phyloP scores from a whole-genome alignment of 2,329 filamentous ascomycete species.

The Hypocrella siamensis region DNA sequence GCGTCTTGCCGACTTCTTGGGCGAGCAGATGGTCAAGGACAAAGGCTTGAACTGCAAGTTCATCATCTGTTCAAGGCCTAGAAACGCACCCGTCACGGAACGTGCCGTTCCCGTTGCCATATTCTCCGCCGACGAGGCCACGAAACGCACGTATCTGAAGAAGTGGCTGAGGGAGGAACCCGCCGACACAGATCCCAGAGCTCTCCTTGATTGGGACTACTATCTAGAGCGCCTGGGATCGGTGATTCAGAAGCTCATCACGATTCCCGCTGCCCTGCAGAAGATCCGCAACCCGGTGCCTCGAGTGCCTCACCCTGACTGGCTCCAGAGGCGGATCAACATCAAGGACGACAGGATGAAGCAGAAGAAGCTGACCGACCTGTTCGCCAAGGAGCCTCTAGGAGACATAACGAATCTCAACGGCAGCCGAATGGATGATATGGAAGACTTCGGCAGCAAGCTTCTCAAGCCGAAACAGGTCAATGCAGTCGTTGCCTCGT shows the following conservation, averaged over 20 bases:
- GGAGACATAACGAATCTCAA: conserved; percentile 56
- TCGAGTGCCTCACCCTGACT: conserved; percentile 85
- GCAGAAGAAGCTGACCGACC: conserved; percentile 94
- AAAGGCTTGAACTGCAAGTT: conserved; percentile 99
- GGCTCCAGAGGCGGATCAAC: conserved; percentile 86
- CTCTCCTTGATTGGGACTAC: conserved; percentile 91
- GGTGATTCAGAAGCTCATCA: conserved; percentile 97
- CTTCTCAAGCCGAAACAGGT: conserved; percentile 50
- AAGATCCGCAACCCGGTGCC: conserved; percentile 92
- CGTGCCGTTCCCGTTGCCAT: conserved; percentile 90
- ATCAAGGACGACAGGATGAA: conserved; percentile 95
- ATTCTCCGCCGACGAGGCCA: conserved; percentile 79
- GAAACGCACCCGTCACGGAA: conserved; percentile 84
- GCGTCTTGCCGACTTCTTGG: conserved; percentile 86
- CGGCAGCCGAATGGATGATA: conserved; percentile 41
- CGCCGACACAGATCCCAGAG: conserved; percentile 74
- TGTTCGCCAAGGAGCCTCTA: conserved; percentile 59
- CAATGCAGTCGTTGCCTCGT: conserved; percentile 35
- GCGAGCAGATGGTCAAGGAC: conserved; percentile 98
- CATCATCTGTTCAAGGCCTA: conserved; percentile 82
- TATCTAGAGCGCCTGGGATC: conserved; percentile 91
- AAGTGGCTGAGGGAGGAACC: conserved; percentile 96
- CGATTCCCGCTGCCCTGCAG: conserved; percentile 90
- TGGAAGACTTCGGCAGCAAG: conserved; percentile 68
- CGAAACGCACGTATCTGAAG: conserved; percentile 77